phyloP scores from a whole-genome alignment of 78 protist species.

The Dictyostelium firmibasis region DNA sequence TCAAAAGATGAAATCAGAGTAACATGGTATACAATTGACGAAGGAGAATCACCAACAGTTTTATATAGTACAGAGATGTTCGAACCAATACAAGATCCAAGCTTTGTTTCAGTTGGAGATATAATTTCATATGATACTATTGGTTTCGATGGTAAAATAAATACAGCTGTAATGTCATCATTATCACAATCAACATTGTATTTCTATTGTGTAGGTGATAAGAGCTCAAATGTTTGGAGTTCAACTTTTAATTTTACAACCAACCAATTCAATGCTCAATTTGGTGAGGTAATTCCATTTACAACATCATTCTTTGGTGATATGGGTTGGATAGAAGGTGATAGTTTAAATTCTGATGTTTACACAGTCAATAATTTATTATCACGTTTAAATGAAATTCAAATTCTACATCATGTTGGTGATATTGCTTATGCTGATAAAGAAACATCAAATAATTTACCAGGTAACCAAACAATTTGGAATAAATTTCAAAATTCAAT shows the following conservation, averaged over 20 bases:
- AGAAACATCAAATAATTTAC: not conserved
- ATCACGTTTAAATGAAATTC: not conserved
- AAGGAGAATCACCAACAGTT: not conserved
- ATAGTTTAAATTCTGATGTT: not conserved
- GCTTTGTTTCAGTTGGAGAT: not conserved
- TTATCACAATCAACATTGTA: not conserved
- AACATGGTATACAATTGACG: slow-evolving; percentile 27
- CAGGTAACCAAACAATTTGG: slow-evolving; percentile 49
- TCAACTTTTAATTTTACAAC: slow-evolving; percentile 28
- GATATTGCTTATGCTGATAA: slow-evolving; percentile 67
- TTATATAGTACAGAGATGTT: not conserved
- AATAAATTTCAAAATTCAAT: slow-evolving; percentile 1
- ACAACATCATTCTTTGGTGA: slow-evolving; percentile 38
- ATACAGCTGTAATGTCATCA: not conserved
- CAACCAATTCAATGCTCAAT: not conserved
- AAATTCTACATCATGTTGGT: slow-evolving; percentile 18
- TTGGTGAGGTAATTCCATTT: not conserved
- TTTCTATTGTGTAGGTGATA: slow-evolving; percentile 41
- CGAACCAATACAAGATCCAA: not conserved
- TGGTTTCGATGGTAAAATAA: not conserved
- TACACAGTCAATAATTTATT: not conserved
- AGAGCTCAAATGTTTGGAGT: not conserved
- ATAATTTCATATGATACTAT: not conserved
- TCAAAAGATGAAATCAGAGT: not conserved
- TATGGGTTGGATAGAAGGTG: slow-evolving; percentile 12